These are phyloP conservation scores for Pyrrhoderma lamaoense DNA, from an alignment of 1,284 basidiomycete species.

Conservation along the genomic window DNA sequence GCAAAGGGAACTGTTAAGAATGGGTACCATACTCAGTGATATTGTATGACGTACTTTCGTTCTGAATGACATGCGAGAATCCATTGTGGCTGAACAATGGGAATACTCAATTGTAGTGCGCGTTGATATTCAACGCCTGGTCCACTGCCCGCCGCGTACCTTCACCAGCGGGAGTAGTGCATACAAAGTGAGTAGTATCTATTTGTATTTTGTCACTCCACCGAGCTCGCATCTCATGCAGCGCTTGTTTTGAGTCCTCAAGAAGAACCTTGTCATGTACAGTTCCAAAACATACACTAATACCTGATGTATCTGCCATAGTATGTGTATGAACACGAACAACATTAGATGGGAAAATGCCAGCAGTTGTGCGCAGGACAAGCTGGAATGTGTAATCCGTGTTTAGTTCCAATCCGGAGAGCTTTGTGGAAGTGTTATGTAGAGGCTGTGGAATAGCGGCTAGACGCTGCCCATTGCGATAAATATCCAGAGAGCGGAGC, in stretches of 20 bases:
- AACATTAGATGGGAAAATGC: slow-evolving; percentile 78
- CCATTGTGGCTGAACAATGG: slow-evolving; percentile 88
- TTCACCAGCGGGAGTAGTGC: slow-evolving; percentile 74
- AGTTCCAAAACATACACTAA: slow-evolving; percentile 87
- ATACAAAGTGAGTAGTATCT: slow-evolving; percentile 94
- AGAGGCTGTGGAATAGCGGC: slow-evolving; percentile 77
- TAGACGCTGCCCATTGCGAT: slow-evolving; percentile 82
- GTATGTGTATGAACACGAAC: slow-evolving; percentile 83
- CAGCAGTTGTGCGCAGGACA: slow-evolving; percentile 82
- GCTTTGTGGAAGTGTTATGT: slow-evolving; percentile 82
- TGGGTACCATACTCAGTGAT: too few relatives aligned
- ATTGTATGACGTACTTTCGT: slow-evolving; percentile 51
- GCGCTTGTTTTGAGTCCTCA: slow-evolving; percentile 69
- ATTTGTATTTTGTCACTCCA: slow-evolving; percentile 93
- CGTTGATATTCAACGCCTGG: slow-evolving; percentile 86
- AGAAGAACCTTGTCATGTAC: slow-evolving; percentile 71
- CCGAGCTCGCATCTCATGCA: slow-evolving; percentile 78
- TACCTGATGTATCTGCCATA: slow-evolving; percentile 89
- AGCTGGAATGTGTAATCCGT: slow-evolving; percentile 91
- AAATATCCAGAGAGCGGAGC: slow-evolving; percentile 83
- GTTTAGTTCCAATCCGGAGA: slow-evolving; percentile 82
- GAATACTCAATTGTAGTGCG: slow-evolving; percentile 83
- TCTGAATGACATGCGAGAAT: slow-evolving; percentile 78
- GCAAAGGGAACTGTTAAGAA: background rate
- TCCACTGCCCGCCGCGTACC: slow-evolving; percentile 54